Evolutionary conservation across 208 protist genomes (phyloP).

Genomic region (Strigomonas oncopelti): DNA sequence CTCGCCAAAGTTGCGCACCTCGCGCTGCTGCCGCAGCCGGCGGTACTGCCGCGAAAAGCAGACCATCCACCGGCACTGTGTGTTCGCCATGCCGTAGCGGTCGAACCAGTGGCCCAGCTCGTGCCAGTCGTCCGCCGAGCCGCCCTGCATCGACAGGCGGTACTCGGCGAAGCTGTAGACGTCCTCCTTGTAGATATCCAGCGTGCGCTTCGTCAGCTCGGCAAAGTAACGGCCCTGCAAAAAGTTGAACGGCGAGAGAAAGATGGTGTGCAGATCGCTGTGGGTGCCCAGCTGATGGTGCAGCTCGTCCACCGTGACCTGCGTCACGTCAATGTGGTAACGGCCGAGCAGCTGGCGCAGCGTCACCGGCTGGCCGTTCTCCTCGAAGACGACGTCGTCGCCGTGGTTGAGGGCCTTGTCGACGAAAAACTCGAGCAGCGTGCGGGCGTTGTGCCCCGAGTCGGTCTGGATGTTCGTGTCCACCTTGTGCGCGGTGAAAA

Average conservation of each 20-base stretch:
- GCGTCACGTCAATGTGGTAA: constrained; percentile 72
- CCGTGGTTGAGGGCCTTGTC: constrained; percentile 86
- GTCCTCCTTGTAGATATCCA: constrained; percentile 81
- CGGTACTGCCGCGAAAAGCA: constrained; percentile 91
- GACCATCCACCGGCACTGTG: constrained; percentile 96
- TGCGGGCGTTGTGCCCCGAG: constrained; percentile 80
- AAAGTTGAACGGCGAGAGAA: constrained; percentile 83
- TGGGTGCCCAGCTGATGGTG: constrained; percentile 75
- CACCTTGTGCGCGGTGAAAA: constrained; percentile 88
- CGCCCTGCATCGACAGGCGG: constrained; percentile 75
- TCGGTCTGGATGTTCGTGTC: constrained; percentile 90
- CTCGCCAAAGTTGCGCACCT: constrained; percentile 91
- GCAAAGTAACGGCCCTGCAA: constrained; percentile 93
- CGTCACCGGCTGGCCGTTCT: constrained; percentile 74
- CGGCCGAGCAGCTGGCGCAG: constrained; percentile 68
- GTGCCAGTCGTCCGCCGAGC: constrained; percentile 90
- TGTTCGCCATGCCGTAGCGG: constrained; percentile 93
- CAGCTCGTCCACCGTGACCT: constrained; percentile 86
- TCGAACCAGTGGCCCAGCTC: constrained; percentile 95
- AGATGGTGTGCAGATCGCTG: constrained; percentile 60
- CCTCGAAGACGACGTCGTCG: constrained; percentile 87
- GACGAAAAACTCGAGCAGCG: constrained; percentile 86
- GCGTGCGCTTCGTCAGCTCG: constrained; percentile 83
- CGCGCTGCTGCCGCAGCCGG: constrained; percentile 69
- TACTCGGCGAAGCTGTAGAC: constrained; percentile 86